phyloP scores from a whole-genome alignment of 306 rosid species.

The Fagus crenata region DNA sequence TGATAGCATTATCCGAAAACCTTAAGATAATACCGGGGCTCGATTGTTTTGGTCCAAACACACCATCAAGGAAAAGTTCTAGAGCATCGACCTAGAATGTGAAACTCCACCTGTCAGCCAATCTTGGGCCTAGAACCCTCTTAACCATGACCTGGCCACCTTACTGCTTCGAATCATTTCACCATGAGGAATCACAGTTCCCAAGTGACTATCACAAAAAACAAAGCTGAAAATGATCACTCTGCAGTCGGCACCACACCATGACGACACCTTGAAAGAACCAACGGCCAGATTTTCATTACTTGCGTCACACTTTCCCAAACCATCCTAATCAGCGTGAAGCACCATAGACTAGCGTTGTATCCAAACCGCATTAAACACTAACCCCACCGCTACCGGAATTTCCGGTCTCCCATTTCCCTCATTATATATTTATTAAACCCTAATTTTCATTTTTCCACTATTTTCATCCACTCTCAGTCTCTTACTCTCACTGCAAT shows the following conservation, averaged over 20 bases:
- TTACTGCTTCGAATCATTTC: neutral
- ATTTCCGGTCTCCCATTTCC: conserved; percentile 25
- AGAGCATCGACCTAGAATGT: neutral
- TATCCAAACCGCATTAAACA: neutral
- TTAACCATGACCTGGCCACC: neutral
- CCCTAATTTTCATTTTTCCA: neutral
- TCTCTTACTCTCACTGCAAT: neutral
- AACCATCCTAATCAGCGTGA: neutral
- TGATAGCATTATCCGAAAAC: too few relatives aligned
- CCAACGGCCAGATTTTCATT: conserved; percentile 4
- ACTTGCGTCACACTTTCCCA: too few relatives aligned
- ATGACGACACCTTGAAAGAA: too few relatives aligned
- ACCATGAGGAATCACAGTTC: neutral
- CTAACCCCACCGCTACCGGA: conserved; percentile 7
- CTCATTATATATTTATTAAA: neutral
- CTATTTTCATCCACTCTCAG: neutral
- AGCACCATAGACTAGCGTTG: neutral
- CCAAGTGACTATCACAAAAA: neutral
- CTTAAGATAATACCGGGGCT: too few relatives aligned
- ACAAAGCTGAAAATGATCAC: neutral
- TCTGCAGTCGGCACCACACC: too few relatives aligned
- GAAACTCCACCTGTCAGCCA: neutral
- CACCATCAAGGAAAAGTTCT: neutral
- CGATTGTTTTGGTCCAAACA: neutral
- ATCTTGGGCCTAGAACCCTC: neutral